phyloP scores from a whole-genome alignment of 192 early-diverging fungal species.

The Pilaira anomala region DNA sequence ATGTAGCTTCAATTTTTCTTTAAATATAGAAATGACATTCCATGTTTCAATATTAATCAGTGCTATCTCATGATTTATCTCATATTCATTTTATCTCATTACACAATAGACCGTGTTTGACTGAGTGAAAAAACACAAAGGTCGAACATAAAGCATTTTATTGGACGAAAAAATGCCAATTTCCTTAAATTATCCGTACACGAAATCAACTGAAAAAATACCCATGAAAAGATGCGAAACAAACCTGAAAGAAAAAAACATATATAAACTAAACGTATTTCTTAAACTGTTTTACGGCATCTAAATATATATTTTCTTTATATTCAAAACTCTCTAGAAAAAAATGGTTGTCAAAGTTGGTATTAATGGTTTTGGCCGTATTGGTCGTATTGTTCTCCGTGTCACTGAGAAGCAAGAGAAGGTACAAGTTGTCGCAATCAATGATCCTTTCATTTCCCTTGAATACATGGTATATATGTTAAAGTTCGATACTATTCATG shows the following conservation, averaged over 20 bases:
- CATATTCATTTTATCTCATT: too few relatives aligned
- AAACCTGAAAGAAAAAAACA: neutral
- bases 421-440: constrained; percentile 85
- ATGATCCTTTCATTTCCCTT: constrained; percentile 96
- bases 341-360: constrained; percentile 6
- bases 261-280: neutral
- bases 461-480: constrained; percentile 98
- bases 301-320: neutral
- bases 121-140: too few relatives aligned
- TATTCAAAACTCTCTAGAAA: neutral
- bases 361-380: constrained; percentile 83
- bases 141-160: too few relatives aligned
- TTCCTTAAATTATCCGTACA: neutral
- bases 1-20: too few relatives aligned
- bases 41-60: too few relatives aligned
- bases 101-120: too few relatives aligned
- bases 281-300: neutral
- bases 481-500: constrained; percentile 99
- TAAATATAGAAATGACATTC: too few relatives aligned
- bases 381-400: constrained; percentile 96
- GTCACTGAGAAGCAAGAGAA: constrained; percentile 70
- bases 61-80: too few relatives aligned
- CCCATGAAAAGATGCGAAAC: too few relatives aligned
- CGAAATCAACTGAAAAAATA: neutral
- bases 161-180: too few relatives aligned